These are phyloP conservation scores for Ceratocystiopsis sp. DNA, from an alignment of 2,329 filamentous ascomycete genomes.

Conservation along the genomic window DNA sequence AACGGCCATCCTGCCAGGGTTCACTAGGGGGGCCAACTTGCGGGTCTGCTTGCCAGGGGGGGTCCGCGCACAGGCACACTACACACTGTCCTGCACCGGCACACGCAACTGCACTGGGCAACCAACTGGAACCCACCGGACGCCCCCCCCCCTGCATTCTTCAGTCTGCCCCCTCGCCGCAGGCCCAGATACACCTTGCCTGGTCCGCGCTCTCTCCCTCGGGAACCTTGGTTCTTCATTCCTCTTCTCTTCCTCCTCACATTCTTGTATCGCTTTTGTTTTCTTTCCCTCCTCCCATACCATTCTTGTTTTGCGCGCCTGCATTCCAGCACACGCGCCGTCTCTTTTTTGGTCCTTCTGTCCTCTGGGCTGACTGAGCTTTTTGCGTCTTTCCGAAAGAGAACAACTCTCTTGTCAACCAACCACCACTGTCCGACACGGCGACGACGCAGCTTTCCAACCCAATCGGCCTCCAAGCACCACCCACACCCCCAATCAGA, in stretches of 20 bases:
- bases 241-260: too few relatives aligned
- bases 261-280: not conserved
- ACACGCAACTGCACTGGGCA: not conserved
- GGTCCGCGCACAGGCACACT: not conserved
- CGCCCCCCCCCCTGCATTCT: too few relatives aligned
- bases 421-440: not conserved
- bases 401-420: conserved; percentile 2
- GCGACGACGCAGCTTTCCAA: too few relatives aligned
- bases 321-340: not conserved
- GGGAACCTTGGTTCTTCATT: too few relatives aligned
- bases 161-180: too few relatives aligned
- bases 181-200: too few relatives aligned
- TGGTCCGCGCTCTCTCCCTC: too few relatives aligned
- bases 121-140: too few relatives aligned
- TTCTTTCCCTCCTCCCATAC: not conserved
- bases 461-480: not conserved
- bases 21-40: too few relatives aligned
- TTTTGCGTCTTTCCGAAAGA: too few relatives aligned
- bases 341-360: not conserved
- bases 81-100: not conserved
- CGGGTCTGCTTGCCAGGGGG: too few relatives aligned
- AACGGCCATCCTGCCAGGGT: too few relatives aligned
- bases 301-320: not conserved
- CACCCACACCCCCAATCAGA: not conserved
- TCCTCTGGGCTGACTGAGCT: not conserved